Evolutionary conservation across 169 alveolate genomes (phyloP).

Genomic region (Miamiensis avidus): DNA sequence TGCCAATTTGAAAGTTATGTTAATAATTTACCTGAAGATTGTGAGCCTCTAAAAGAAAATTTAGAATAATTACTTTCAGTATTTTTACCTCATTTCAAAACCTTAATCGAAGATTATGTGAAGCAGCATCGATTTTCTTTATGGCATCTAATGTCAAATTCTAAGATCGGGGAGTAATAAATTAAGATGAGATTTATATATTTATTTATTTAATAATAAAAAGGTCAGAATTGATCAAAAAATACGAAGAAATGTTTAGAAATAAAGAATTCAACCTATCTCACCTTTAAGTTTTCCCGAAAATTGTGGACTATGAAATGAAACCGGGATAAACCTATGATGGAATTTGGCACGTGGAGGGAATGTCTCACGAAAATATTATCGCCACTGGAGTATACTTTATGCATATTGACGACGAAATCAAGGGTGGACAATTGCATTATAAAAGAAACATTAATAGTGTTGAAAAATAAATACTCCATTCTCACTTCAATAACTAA

Average conservation of each 20-base stretch:
- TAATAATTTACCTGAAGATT: background rate
- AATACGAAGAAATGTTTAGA: too few species aligned
- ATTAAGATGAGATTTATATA: too few species aligned
- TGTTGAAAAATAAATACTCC: background rate
- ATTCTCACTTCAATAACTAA: too few species aligned
- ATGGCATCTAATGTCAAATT: too few species aligned
- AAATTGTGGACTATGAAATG: background rate
- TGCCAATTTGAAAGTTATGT: background rate
- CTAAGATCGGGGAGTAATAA: too few species aligned
- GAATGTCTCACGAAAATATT: background rate
- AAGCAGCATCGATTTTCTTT: too few species aligned
- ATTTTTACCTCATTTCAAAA: too few species aligned
- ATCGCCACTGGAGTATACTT: background rate
- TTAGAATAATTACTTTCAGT: too few species aligned
- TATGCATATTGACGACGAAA: background rate
- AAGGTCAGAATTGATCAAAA: too few species aligned
- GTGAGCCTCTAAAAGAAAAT: background rate
- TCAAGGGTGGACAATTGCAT: background rate
- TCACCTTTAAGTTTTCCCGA: background rate
- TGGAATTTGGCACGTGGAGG: background rate
- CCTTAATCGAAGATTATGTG: too few species aligned
- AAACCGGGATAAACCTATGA: background rate
- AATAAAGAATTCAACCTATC: too few species aligned
- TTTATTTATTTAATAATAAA: too few species aligned
- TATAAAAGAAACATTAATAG: background rate